Conservation (phyloP, 305 asterid species). For the Withania somnifera region DNA sequence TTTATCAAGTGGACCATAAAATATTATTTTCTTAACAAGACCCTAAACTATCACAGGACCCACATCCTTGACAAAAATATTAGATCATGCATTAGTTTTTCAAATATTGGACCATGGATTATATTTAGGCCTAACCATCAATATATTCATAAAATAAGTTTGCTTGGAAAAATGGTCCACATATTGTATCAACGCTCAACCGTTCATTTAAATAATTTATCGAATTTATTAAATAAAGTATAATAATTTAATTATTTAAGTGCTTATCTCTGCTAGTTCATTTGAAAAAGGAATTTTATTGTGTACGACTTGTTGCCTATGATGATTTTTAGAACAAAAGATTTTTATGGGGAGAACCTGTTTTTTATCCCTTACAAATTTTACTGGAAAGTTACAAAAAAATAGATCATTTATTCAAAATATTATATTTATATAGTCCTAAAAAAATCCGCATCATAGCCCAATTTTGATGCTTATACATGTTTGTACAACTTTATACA, state of each 20-base stretch:
- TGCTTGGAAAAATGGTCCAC: not conserved
- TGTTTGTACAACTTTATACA: no score
- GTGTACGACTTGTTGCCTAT: no score
- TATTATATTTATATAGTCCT: no score
- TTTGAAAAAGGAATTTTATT: not conserved
- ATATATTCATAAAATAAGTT: not conserved
- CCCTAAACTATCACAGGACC: not conserved
- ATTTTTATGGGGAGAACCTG: no score
- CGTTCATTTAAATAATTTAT: not conserved
- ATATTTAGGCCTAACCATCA: not conserved
- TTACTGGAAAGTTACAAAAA: no score
- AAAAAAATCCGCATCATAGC: no score
- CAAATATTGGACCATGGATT: not conserved
- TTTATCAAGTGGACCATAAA: not conserved
- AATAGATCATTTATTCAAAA: no score
- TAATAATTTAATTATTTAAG: not conserved
- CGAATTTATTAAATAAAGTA: not conserved
- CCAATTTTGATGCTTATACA: no score
- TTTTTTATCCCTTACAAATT: no score
- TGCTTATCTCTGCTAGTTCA: not conserved
- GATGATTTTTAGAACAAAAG: no score
- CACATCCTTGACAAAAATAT: not conserved
- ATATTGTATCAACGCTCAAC: not conserved
- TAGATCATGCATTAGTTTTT: not conserved
- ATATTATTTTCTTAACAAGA: not conserved